These are phyloP conservation scores for Fusarium staphyleae DNA, from an alignment of 2,329 filamentous ascomycete genomes.

Conservation along the genomic window DNA sequence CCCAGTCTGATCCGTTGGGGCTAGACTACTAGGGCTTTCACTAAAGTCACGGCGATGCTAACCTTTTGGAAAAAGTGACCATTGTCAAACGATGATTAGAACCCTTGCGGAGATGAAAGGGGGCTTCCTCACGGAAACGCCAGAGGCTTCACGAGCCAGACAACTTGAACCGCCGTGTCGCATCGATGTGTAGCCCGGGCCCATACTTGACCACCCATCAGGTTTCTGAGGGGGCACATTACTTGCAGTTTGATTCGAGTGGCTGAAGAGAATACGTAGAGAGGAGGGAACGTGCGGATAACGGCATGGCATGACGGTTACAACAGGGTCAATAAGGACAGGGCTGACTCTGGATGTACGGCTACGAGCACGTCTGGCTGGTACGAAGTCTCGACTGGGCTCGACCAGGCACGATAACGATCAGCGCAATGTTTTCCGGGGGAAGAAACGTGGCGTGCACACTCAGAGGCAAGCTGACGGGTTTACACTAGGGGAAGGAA, in stretches of 20 bases:
- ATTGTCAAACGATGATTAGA: conserved; percentile 75
- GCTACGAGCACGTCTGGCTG: conserved; percentile 36
- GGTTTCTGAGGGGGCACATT: conserved; percentile 10
- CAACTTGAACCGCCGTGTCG: conserved; percentile 33
- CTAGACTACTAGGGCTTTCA: conserved; percentile 23
- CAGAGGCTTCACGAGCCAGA: conserved; percentile 29
- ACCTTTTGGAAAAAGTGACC: conserved; percentile 46
- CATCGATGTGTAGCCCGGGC: conserved; percentile 31
- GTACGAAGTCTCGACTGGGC: conserved; percentile 36
- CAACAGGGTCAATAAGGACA: conserved; percentile 33
- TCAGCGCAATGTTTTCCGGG: conserved; percentile 40
- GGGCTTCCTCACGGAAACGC: conserved; percentile 28
- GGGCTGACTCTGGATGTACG: conserved; percentile 43
- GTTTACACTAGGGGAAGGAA: conserved; percentile 24
- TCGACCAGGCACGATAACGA: conserved; percentile 40
- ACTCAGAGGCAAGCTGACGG: conserved; percentile 28
- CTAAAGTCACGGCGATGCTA: conserved; percentile 35
- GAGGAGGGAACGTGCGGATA: conserved; percentile 27
- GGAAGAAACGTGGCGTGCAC: conserved; percentile 38
- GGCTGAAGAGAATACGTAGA: conserved; percentile 22
- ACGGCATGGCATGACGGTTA: conserved; percentile 27
- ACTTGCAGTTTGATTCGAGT: conserved; percentile 19
- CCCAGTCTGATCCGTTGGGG: conserved; percentile 20
- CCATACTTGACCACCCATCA: conserved; percentile 24
- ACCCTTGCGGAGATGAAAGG: conserved; percentile 34